These are phyloP conservation scores for Phytophthora pisi DNA, from an alignment of 352 stramenopile genomes.

Conservation along the genomic window DNA sequence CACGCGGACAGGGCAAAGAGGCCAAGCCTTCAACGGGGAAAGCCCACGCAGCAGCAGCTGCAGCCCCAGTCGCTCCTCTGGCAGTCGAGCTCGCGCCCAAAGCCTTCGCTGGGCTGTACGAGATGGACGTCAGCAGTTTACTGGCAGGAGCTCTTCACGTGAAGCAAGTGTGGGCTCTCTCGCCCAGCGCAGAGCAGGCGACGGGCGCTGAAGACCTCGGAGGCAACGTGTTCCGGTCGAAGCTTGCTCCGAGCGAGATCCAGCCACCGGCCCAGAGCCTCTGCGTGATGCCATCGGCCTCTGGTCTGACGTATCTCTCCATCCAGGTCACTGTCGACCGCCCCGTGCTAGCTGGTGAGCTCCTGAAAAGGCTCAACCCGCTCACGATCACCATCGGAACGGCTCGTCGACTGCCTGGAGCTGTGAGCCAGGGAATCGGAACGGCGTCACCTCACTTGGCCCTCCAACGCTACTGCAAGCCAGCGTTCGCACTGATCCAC, in stretches of 20 bases:
- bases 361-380: slow-evolving; percentile 64
- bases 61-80: slow-evolving; percentile 7
- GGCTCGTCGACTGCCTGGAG: slow-evolving; percentile 55
- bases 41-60: slow-evolving; percentile 5
- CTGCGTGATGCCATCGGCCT: slow-evolving; percentile 31
- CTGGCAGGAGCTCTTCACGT: slow-evolving; percentile 41
- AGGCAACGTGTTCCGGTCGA: slow-evolving; percentile 3
- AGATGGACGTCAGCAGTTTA: slow-evolving; percentile 67
- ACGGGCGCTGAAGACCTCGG: background rate
- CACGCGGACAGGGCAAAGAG: slow-evolving; percentile 34
- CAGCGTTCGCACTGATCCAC: slow-evolving; percentile 58
- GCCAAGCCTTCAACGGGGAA: slow-evolving; percentile 30
- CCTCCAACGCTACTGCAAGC: slow-evolving; percentile 53
- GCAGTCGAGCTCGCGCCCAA: slow-evolving; percentile 22
- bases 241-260: slow-evolving; percentile 11
- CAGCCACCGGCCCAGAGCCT: slow-evolving; percentile 26
- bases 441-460: slow-evolving; percentile 43
- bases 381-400: slow-evolving; percentile 63
- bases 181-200: background rate
- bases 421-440: slow-evolving; percentile 26
- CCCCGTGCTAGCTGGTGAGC: slow-evolving; percentile 43
- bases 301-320: slow-evolving; percentile 52
- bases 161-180: slow-evolving; percentile 51
- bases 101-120: slow-evolving; percentile 58
- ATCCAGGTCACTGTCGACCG: slow-evolving; percentile 60